These are phyloP conservation scores for Circinella umbellata DNA, from an alignment of 371 early-diverging fungal genomes.

Conservation along the genomic window DNA sequence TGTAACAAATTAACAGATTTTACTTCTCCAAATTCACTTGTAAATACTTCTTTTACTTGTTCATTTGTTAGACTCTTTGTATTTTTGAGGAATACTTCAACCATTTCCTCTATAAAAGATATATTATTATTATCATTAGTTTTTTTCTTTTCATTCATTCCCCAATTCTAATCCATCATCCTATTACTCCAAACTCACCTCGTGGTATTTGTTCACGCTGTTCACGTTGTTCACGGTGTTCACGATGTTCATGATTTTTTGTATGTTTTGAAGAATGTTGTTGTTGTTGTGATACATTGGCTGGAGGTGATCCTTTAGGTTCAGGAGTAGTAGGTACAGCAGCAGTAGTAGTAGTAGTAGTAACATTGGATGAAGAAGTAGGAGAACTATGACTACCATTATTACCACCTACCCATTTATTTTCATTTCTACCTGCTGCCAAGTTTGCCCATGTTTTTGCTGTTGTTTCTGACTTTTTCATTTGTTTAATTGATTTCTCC, in stretches of 20 bases:
- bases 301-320: conserved; percentile 1
- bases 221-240: not conserved
- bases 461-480: conserved; percentile 6
- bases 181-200: conserved; percentile 8
- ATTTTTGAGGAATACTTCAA: conserved; percentile 46
- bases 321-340: conserved; percentile 8
- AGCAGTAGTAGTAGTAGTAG: not conserved
- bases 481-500: conserved; percentile 11
- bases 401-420: conserved; percentile 2
- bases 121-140: not conserved
- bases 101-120: conserved; percentile 17
- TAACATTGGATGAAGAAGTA: not conserved
- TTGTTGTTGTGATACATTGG: not conserved
- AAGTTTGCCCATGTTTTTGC: conserved; percentile 60
- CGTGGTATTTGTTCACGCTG: conserved; percentile 19
- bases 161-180: not conserved
- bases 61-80: conserved; percentile 35
- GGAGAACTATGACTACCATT: no score
- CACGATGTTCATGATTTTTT: conserved; percentile 13
- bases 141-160: not conserved
- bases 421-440: conserved; percentile 31
- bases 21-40: conserved; percentile 40
- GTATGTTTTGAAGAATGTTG: not conserved
- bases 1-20: conserved; percentile 31
- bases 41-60: conserved; percentile 40